These are phyloP conservation scores for Naganishia vishniacii DNA, from an alignment of 768 basidiomycete species.

Conservation along the genomic window DNA sequence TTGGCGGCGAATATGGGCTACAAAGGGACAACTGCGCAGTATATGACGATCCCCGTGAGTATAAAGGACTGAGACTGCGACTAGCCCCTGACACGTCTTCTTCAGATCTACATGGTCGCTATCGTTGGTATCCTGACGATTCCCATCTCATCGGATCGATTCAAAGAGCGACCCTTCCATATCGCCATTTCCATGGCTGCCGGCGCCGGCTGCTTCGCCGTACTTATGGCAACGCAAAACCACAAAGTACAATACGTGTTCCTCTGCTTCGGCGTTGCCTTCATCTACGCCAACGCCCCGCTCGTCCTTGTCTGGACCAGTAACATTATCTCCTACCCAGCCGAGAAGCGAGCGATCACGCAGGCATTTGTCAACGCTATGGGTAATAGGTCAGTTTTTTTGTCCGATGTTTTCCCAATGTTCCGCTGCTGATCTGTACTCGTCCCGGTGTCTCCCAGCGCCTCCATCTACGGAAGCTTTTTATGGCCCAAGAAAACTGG, in stretches of 20 bases:
- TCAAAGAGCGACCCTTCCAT: slow-evolving; percentile 42
- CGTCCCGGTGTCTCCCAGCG: no score
- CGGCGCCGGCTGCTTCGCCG: slow-evolving; percentile 43
- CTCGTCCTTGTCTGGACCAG: slow-evolving; percentile 46
- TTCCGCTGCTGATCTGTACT: no score
- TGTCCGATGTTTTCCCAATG: no score
- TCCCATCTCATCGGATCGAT: slow-evolving; percentile 43
- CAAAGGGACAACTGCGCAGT: slow-evolving; percentile 44
- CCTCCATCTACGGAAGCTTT: slow-evolving; percentile 47
- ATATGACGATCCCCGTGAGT: slow-evolving; percentile 43
- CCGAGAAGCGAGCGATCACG: slow-evolving; percentile 45
- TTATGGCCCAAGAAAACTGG: slow-evolving; percentile 44
- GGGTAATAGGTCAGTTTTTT: no score
- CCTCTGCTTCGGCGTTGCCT: slow-evolving; percentile 47
- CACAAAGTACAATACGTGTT: slow-evolving; percentile 46
- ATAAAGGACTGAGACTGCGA: slow-evolving; percentile 39
- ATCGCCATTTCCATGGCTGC: slow-evolving; percentile 32
- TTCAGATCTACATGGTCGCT: slow-evolving; percentile 30
- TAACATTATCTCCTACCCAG: slow-evolving; percentile 44
- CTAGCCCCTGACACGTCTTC: background rate
- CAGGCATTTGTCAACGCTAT: slow-evolving; percentile 46
- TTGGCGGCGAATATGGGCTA: slow-evolving; percentile 37
- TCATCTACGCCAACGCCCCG: slow-evolving; percentile 43
- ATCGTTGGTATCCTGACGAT: slow-evolving; percentile 37
- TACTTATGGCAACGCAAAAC: slow-evolving; percentile 33